Base-by-base conservation (phyloP, 768 basidiomycete species). In the Pleurotus ostreatus region DNA sequence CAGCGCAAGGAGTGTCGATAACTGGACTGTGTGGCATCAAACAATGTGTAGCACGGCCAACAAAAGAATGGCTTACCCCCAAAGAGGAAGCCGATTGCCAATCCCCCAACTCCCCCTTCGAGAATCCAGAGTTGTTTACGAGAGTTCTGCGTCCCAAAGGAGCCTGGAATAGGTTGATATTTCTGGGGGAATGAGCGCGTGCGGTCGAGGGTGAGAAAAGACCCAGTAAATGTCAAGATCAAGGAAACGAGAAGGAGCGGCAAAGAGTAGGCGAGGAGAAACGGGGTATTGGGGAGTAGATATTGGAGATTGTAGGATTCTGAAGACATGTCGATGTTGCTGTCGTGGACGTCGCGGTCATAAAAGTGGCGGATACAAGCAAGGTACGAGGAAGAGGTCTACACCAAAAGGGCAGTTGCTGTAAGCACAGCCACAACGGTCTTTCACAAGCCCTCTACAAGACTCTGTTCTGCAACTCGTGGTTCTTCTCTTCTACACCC, bases 151-250 rank as follows among this genome's bases (percentile, higher is more conserved):
- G 26, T 54, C 15, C 41, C 37, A 20, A 49, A 52, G 13, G 49
- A 56, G 66, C 70, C 61, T 67, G 70, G 60, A 25, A 73, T 63
- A n/a, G 70, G 58, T 46, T 67, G 71, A 60, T 70, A 69, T 6
- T 69, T 67, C 37, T 81, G 75, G 0, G 79, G 71, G 62, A 89
- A 87, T 5, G 81, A 77, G 39, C 84, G 78, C 18, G 86, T 82
- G 40, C 88, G 83, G 64, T 88, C 86, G 48, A 89, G 77, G 15
- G 80, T 87, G 18, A 88, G 71, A 66, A 89, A 88, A 2, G 85
- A 77, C n/a, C 87, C 86, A n/a, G 84, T 73, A 63, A 87, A 84
- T 5, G 79, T 80, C 38, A 85, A 71, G 20, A 82, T 58, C 40
- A 84, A 49, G 8, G 86, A 87, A 4, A 83, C 57, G 3, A 82